Evolutionary conservation across 257 asterid species (phyloP), one percentile per base, ranked within the genome.

Genomic region (Solanum dulcamara): DNA sequence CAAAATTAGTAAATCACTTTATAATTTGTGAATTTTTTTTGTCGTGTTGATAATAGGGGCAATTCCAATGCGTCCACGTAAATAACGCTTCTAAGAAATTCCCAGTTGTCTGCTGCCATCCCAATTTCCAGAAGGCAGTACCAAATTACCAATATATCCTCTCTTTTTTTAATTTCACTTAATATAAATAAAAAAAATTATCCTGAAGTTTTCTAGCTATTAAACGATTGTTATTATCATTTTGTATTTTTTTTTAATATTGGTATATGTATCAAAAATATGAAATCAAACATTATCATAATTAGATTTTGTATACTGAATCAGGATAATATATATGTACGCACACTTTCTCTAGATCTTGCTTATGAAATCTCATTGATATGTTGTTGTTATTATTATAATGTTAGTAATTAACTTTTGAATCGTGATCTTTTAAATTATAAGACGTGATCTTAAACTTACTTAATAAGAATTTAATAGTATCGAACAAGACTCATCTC

Each of bases 391-490:
- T 33, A 33, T 1, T 33, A 3, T 33, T 53, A 12, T 20, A 20
- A 20, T 20, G 5, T 53, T 53, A 57, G 10, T 57, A 57, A 15
- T 57, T n/a, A 13, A n/a, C 13, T 57, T 57, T 57, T 57, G 0
- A 57, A 57, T 57, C n/a, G 7, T 10, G 6, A 22, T 18, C 1
- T 18, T 53, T 53, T 18, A 7, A 53, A 53, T 51, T 2, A 2
- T 38, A 40, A 40, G 8, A 40, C 8, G 46, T 53, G 24, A 53
- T 57, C 1, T 57, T 0, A 7, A 59, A 1, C n/a, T 59, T 7
- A 59, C 1, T 10, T 0, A n/a, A 4, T 4, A 0, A 59, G 0
- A 0, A 24, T 2, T 2, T 0, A 59, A n/a, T 55, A 55, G 7
- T 55, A 22, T 55, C 2, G 9, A 9, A 9, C 0, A 22, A 8